Evolutionary conservation across 306 rosid genomes (phyloP).

Genomic region (Cicer yamashitae): DNA sequence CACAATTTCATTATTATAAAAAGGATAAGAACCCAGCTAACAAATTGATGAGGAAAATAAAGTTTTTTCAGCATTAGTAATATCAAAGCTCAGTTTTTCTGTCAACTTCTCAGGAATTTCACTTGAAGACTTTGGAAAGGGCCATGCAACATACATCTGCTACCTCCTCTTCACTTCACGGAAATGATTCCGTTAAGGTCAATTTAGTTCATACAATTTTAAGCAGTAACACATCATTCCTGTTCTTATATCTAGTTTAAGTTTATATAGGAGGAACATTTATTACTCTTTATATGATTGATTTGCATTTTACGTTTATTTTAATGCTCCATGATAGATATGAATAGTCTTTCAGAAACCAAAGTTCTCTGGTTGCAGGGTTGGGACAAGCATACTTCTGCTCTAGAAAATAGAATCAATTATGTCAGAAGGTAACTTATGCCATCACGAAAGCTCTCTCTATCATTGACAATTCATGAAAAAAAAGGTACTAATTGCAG

Average conservation of each 20-base stretch:
- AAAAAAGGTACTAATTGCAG: slow-evolving; percentile 41
- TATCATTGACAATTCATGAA: slow-evolving; percentile 26
- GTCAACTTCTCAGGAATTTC: slow-evolving; percentile 72
- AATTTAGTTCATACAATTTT: slow-evolving; percentile 35
- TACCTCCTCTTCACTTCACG: slow-evolving; percentile 57
- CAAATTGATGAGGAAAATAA: slow-evolving; percentile 33
- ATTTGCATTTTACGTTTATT: slow-evolving; percentile 32
- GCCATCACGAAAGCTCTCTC: slow-evolving; percentile 19
- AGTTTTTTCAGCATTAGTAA: slow-evolving; percentile 10
- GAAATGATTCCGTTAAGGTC: slow-evolving; percentile 64
- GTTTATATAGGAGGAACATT: neutral
- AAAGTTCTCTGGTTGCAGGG: slow-evolving; percentile 60
- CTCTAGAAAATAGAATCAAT: slow-evolving; percentile 52
- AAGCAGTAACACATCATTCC: slow-evolving; percentile 3
- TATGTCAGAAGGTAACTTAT: slow-evolving; percentile 68
- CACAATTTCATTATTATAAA: slow-evolving; percentile 14
- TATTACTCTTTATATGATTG: slow-evolving; percentile 27
- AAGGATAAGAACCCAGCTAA: slow-evolving; percentile 5
- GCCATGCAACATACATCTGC: slow-evolving; percentile 73
- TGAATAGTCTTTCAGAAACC: slow-evolving; percentile 38
- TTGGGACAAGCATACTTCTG: slow-evolving; percentile 50
- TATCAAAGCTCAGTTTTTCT: slow-evolving; percentile 43
- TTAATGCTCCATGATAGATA: slow-evolving; percentile 33
- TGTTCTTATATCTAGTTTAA: slow-evolving; percentile 4
- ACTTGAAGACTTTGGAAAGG: slow-evolving; percentile 81